Evolutionary conservation across 148 eudicot genomes (phyloP).

Genomic region (Rhododendron molle): DNA sequence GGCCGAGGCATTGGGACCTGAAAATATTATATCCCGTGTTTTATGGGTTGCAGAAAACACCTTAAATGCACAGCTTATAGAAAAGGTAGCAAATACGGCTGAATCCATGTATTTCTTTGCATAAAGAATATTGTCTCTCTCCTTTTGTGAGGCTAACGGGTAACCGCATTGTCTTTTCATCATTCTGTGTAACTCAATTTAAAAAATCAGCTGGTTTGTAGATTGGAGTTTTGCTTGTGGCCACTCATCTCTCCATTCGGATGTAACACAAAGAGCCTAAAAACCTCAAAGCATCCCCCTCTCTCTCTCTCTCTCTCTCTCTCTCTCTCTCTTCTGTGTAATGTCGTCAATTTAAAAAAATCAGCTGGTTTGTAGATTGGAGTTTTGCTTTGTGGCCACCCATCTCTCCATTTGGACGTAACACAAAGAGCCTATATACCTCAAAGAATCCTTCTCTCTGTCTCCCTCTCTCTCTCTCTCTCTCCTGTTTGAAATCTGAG

Average conservation of each 20-base stretch:
- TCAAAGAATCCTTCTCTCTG: neutral
- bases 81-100: constrained; percentile 49
- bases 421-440: neutral
- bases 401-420: neutral
- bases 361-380: neutral
- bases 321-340: too few species aligned
- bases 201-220: neutral
- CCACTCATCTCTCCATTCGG: neutral
- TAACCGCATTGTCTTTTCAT: neutral
- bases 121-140: neutral
- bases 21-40: constrained; percentile 57
- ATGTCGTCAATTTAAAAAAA: neutral
- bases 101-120: neutral
- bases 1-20: constrained; percentile 74
- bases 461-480: too few species aligned
- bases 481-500: neutral
- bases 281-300: too few species aligned
- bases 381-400: neutral
- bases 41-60: constrained; percentile 90
- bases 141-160: neutral
- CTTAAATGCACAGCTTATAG: constrained; percentile 67
- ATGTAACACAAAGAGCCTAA: neutral
- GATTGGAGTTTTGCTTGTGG: neutral
- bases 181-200: neutral
- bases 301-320: too few species aligned